Evolutionary conservation across 768 basidiomycete genomes (phyloP).

Genomic region (Mycena latifolia): DNA sequence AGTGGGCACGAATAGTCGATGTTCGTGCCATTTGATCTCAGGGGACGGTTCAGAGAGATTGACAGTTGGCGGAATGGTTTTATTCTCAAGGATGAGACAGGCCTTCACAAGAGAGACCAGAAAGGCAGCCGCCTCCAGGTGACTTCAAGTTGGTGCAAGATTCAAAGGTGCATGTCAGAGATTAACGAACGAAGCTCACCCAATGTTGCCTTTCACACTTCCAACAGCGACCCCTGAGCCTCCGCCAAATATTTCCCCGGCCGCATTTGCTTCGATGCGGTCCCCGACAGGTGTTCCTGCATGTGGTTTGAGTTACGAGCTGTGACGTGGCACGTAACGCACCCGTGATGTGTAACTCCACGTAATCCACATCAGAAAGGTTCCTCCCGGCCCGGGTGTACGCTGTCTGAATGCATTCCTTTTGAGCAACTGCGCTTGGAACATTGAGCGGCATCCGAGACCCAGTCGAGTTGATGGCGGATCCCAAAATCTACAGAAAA

Average conservation of each 20-base stretch:
- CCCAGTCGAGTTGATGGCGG: conserved; percentile 46
- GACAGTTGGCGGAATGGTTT: conserved; percentile 45
- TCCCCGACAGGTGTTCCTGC: conserved; percentile 51
- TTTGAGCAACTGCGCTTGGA: conserved; percentile 45
- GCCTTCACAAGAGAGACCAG: conserved; percentile 41
- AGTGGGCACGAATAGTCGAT: conserved; percentile 41
- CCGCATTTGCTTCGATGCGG: conserved; percentile 56
- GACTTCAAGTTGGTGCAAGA: no score
- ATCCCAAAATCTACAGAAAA: conserved; percentile 38
- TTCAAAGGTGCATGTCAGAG: no score
- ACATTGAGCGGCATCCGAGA: conserved; percentile 43
- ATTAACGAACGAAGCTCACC: conserved; percentile 27
- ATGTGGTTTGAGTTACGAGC: neutral
- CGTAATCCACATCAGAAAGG: conserved; percentile 50
- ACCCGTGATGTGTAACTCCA: conserved; percentile 57
- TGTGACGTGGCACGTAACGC: neutral
- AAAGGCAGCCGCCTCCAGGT: conserved; percentile 29
- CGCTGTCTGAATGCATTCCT: conserved; percentile 45
- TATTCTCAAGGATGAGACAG: conserved; percentile 42
- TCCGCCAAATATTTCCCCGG: conserved; percentile 46
- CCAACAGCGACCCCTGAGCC: conserved; percentile 41
- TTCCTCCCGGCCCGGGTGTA: conserved; percentile 38
- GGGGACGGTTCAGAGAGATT: conserved; percentile 43
- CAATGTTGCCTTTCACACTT: conserved; percentile 51
- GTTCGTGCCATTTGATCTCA: conserved; percentile 44